Base-by-base conservation (phyloP, 1,284 basidiomycete species). In the Ganoderma sp. region DNA sequence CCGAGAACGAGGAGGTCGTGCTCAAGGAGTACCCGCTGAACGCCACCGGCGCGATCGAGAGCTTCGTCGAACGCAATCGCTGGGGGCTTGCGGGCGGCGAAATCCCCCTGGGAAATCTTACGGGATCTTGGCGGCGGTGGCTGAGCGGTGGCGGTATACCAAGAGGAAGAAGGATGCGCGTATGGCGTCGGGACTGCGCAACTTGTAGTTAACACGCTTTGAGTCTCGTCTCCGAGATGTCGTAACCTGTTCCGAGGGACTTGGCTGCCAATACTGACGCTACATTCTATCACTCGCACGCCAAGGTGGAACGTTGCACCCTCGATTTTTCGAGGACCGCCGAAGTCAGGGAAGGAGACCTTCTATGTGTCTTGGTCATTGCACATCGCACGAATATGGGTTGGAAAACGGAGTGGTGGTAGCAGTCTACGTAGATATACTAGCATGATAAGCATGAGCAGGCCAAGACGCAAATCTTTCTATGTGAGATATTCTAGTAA, bases 11-110 rank as follows among this genome's bases (percentile, higher is more conserved):
- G 39, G 86, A 91, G 73, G 90, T 93, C 41, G 80, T 88, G 69
- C 80, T 95, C 69, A 92, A 88, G 78, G 93, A 95, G 75, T 95
- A 95, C 76, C 87, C 90, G 7, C 80, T 91, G 61, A 92, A 88
- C 2, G 74, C 85, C 6, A 87, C 85, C n/a, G 94, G 94, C 42
- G 84, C 89, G 34, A 92, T 95, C 66, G 86, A 93, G 79, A 93
- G 91, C 74, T 92, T 91, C 80, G 87, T 95, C 69, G 93, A 95
- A 76, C 83, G 91, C 65, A 84, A 82, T 61, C 77, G 93, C 66
- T 92, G 75, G 69, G 32, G 32, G 32, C 15, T 9, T 32, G 22
- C 19, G n/a, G 17, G 32, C 12, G 32, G 6, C 17, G 12, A 15
- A 34, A 6, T 12, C n/a, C 32, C 32, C 32, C 32, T 32, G 32